phyloP scores from a whole-genome alignment of 2,329 filamentous ascomycete genomes.

The Laburnicola sp. region DNA sequence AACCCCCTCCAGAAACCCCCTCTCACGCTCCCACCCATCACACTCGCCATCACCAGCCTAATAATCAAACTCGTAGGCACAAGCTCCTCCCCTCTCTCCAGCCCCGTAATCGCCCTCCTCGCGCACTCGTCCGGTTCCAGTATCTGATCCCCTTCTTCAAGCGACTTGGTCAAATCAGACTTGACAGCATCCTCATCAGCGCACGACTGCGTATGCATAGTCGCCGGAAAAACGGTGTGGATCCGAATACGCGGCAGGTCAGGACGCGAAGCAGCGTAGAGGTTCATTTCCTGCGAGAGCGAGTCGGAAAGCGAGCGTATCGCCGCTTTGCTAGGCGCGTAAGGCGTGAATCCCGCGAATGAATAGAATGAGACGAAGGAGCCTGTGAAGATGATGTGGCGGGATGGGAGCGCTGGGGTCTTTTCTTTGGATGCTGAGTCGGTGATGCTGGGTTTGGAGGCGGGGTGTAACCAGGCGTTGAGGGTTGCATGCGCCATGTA shows the following conservation, averaged over 20 bases:
- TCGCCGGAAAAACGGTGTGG: conserved; percentile 20
- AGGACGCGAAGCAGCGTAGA: conserved; percentile 40
- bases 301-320: conserved; percentile 18
- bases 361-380: conserved; percentile 18
- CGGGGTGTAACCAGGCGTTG: conserved; percentile 32
- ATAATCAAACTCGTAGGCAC: conserved; percentile 27
- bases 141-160: conserved; percentile 45
- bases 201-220: conserved; percentile 18
- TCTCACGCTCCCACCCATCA: conserved; percentile 11
- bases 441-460: not conserved
- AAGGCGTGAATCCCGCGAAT: conserved; percentile 17
- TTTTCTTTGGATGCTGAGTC: not conserved
- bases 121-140: conserved; percentile 28
- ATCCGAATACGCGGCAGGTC: conserved; percentile 21
- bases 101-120: conserved; percentile 24
- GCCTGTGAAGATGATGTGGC: conserved; percentile 20
- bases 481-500: conserved; percentile 46
- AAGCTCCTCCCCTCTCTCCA: conserved; percentile 34
- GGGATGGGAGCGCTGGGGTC: conserved; percentile 3
- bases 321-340: conserved; percentile 16
- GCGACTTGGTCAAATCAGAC: conserved; percentile 44
- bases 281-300: conserved; percentile 30
- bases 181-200: conserved; percentile 45
- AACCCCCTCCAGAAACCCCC: conserved; percentile 15
- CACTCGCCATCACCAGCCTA: conserved; percentile 16